Evolutionary conservation across 441 rosid genomes (phyloP).

Genomic region (Croton setiger): DNA sequence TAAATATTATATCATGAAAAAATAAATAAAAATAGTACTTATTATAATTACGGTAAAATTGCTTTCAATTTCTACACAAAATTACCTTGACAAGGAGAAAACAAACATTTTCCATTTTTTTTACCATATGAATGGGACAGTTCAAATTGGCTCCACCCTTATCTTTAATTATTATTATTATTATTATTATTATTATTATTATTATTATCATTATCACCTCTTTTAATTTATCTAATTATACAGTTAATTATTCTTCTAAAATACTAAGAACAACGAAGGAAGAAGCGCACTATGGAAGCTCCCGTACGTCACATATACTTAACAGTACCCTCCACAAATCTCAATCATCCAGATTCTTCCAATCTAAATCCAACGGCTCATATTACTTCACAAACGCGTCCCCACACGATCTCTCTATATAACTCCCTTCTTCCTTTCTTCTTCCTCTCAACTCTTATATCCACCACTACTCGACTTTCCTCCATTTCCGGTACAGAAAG

Average conservation of each 20-base stretch:
- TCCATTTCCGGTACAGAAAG: not conserved
- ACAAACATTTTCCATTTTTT: not conserved
- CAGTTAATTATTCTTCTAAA: no score
- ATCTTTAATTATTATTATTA: not conserved
- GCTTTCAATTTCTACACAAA: not conserved
- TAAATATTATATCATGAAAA: no score
- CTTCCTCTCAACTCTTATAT: not conserved
- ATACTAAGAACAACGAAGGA: not conserved
- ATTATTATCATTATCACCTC: not conserved
- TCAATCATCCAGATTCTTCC: conserved; percentile 17
- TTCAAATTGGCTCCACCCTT: not conserved
- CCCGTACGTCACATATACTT: not conserved
- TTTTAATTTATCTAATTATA: no score
- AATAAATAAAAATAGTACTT: no score
- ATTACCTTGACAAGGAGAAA: not conserved
- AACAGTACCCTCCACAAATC: conserved; percentile 1
- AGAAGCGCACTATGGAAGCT: not conserved
- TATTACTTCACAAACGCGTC: conserved; percentile 9
- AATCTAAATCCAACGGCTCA: conserved; percentile 31
- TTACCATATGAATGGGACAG: not conserved
- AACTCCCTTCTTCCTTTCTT: conserved; percentile 1
- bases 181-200: not conserved
- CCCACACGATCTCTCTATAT: conserved; percentile 28
- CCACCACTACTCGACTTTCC: conserved; percentile 10
- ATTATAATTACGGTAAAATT: not conserved